Base-by-base conservation (phyloP, 306 rosid genomes). In the Trifolium fragiferum region DNA sequence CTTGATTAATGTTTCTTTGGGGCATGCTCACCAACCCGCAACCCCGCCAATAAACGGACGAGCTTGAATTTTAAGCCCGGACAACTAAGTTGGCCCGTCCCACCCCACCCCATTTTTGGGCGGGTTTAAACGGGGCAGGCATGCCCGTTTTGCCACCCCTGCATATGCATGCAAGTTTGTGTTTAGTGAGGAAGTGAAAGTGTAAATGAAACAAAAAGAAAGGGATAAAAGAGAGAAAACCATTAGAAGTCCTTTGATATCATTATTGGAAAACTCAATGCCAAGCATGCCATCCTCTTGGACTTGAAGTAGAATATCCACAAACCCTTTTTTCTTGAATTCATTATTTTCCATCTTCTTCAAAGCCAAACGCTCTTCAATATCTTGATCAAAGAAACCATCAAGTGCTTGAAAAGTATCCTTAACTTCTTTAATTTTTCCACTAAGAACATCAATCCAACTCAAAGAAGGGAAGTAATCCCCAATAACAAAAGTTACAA, bases 381-480 rank as follows among this genome's bases (percentile, higher is more conserved):
- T 72, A 8, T 35, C 60, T 16, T 61, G 5, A 20, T 78, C 82
- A 72, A 81, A 70, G 5, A 78, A 14, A 11, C 69, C 66, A 84
- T 84, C 71, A 14, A 78, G 11, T 27, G 43, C 82, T 44, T 3
- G 9, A 14, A 71, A 73, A 12, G 76, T 81, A 4, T 46, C 54
- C 43, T 65, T 84, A 10, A 57, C 25, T 11, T 44, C 62, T 25
- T 21, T 1, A 78, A 69, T 43, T n/a, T 53, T 51, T 5, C 86
- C 88, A 0, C 75, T 75, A 12, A 75, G 35, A 60, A 71, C 50
- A 67, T 82, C 86, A 54, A 84, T 11, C 86, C 86, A 81, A 41
- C 83, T 67, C 20, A 81, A 27, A 43, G 15, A 60, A 59, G 88
- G 82, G 20, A 84, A 78, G 15, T 65, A 68, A 76, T 81, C 88